These are phyloP conservation scores for Verticillium longisporum DNA, from an alignment of 2,329 filamentous ascomycete species.

Conservation along the genomic window DNA sequence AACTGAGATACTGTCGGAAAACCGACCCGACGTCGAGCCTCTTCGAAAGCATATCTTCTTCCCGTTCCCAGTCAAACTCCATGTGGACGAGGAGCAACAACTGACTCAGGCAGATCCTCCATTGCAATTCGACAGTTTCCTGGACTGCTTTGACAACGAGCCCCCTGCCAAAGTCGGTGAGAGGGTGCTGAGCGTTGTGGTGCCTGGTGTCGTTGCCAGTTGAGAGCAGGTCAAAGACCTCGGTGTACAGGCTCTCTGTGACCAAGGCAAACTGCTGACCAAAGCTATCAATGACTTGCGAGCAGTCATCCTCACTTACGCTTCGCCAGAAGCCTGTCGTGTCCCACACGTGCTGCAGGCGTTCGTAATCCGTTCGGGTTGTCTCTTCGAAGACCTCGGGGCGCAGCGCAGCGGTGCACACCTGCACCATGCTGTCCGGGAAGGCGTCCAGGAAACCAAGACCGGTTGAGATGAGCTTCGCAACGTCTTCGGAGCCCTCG, in stretches of 20 bases:
- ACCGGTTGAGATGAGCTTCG: constrained; percentile 62
- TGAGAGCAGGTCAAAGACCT: constrained; percentile 40
- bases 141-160: constrained; percentile 70
- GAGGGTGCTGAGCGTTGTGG: constrained; percentile 39
- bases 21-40: constrained; percentile 61
- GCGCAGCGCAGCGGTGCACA: constrained; percentile 60
- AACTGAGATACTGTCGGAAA: constrained; percentile 62
- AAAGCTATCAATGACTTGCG: constrained; percentile 61
- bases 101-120: constrained; percentile 72
- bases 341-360: constrained; percentile 73
- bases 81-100: constrained; percentile 80
- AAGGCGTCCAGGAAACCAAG: constrained; percentile 64
- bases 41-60: constrained; percentile 56
- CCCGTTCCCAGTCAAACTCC: constrained; percentile 72
- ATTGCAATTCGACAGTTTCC: constrained; percentile 68
- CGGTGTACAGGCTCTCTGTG: constrained; percentile 46
- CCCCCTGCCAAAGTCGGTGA: constrained; percentile 72
- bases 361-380: constrained; percentile 61
- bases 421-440: constrained; percentile 60
- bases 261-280: constrained; percentile 58
- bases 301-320: constrained; percentile 75
- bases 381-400: constrained; percentile 70
- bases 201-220: constrained; percentile 34
- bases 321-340: constrained; percentile 71
- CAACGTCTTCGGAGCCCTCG: constrained; percentile 44